Evolutionary conservation across 2,329 filamentous ascomycete species (phyloP).

Genomic region (Nemania sp.): DNA sequence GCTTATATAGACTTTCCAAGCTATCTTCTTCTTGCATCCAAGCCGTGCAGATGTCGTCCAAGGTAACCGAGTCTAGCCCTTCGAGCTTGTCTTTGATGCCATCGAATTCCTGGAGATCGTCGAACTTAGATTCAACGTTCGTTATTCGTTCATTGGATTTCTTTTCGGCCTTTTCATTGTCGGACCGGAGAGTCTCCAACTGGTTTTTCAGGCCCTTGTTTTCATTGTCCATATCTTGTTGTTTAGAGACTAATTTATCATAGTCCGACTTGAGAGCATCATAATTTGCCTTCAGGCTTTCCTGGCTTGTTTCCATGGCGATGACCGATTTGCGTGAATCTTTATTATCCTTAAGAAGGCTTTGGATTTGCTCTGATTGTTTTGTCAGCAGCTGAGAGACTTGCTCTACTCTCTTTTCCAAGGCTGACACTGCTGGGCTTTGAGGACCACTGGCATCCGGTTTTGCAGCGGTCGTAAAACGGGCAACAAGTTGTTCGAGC

Average conservation of each 20-base stretch:
- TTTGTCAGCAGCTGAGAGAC: slow-evolving; percentile 22
- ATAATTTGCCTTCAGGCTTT: slow-evolving; percentile 19
- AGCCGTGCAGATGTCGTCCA: slow-evolving; percentile 17
- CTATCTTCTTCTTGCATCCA: slow-evolving; percentile 13
- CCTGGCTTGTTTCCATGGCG: slow-evolving; percentile 9
- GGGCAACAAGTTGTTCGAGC: slow-evolving; percentile 27
- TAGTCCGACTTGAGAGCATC: slow-evolving; percentile 20
- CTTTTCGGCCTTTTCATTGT: background rate
- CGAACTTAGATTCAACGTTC: slow-evolving; percentile 10
- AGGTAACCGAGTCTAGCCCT: slow-evolving; percentile 11
- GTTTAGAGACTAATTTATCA: slow-evolving; percentile 6
- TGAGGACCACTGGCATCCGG: slow-evolving; percentile 12
- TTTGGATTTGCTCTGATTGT: slow-evolving; percentile 26
- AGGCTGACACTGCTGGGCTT: slow-evolving; percentile 18
- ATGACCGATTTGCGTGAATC: slow-evolving; percentile 1
- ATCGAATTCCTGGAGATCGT: slow-evolving; percentile 11
- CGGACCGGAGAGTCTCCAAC: slow-evolving; percentile 3
- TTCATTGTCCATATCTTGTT: slow-evolving; percentile 2
- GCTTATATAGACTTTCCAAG: slow-evolving; percentile 16
- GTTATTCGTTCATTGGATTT: slow-evolving; percentile 3
- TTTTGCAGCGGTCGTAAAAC: slow-evolving; percentile 10
- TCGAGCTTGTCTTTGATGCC: slow-evolving; percentile 21
- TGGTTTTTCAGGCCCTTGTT: slow-evolving; percentile 15
- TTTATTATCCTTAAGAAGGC: slow-evolving; percentile 13
- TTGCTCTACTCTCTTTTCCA: slow-evolving; percentile 31